Percentiles rank a stretch among this genome's conserved stretches.
Evolutionary conservation across 2,329 filamentous ascomycete species (phyloP).

Genomic region (Chaetomium globosum): DNA sequence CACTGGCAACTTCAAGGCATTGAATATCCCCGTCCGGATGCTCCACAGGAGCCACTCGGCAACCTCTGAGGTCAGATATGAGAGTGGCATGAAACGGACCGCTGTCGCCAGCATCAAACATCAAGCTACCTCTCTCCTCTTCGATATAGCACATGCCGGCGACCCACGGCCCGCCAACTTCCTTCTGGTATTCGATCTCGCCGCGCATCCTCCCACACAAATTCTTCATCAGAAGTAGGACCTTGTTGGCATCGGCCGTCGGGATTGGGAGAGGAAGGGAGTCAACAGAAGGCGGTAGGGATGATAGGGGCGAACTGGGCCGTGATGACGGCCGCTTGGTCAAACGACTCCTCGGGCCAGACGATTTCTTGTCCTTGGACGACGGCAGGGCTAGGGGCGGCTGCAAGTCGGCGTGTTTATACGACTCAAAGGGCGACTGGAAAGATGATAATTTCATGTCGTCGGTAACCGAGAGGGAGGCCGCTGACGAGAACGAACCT

Average conservation of each 20-base stretch:
- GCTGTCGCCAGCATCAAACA: constrained; percentile 72
- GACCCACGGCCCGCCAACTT: constrained; percentile 65
- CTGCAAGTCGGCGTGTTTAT: constrained; percentile 45
- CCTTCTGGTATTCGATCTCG: constrained; percentile 70
- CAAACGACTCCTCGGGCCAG: constrained; percentile 50
- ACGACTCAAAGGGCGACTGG: constrained; percentile 46
- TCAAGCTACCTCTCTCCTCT: constrained; percentile 71
- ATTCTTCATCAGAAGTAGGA: constrained; percentile 75
- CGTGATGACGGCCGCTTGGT: constrained; percentile 59
- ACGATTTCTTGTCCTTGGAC: constrained; percentile 52
- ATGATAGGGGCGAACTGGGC: constrained; percentile 60
- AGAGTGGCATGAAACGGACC: constrained; percentile 67
- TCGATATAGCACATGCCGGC: constrained; percentile 76
- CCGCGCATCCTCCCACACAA: constrained; percentile 79
- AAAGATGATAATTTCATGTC: constrained; percentile 45
- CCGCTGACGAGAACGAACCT: constrained; percentile 69
- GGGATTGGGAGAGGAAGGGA: constrained; percentile 62
- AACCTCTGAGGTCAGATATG: constrained; percentile 74
- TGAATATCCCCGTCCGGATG: constrained; percentile 48
- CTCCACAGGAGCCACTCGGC: constrained; percentile 64
- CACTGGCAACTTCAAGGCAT: constrained; percentile 59
- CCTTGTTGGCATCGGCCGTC: constrained; percentile 69
- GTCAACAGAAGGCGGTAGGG: constrained; percentile 60
- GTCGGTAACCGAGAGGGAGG: constrained; percentile 57
- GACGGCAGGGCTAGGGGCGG: constrained; percentile 39